phyloP scores from a whole-genome alignment of 257 asterid species.

The Solanum okadae region DNA sequence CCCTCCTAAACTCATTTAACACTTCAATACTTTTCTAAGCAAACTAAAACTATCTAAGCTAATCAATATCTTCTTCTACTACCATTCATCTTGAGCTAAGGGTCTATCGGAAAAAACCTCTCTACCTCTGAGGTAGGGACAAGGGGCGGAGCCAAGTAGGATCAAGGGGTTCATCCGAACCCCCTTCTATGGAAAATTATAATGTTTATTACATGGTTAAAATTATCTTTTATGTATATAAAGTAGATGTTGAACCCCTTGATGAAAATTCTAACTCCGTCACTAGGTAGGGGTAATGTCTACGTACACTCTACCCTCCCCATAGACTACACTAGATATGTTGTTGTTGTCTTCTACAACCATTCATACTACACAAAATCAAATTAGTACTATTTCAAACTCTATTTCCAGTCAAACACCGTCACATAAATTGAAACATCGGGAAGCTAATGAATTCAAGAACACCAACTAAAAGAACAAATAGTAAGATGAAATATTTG shows the following conservation, averaged over 20 bases:
- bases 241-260: not conserved
- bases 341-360: not conserved
- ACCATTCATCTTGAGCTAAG: not conserved
- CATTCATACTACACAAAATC: not conserved
- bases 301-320: not conserved
- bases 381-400: too few species aligned
- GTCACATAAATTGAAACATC: too few species aligned
- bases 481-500: not conserved
- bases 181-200: not conserved
- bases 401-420: too few species aligned
- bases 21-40: not conserved
- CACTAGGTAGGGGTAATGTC: not conserved
- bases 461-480: not conserved
- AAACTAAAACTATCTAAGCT: not conserved
- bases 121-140: not conserved
- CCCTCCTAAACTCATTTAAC: not conserved
- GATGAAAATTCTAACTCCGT: not conserved
- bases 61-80: not conserved
- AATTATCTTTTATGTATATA: not conserved
- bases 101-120: accelerated
- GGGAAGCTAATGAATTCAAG: not conserved
- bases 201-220: not conserved
- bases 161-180: not conserved
- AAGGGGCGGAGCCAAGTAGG: not conserved
- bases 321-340: not conserved